These are phyloP conservation scores for Gnaphalium uliginosum DNA, from an alignment of 129 eudicot species.

Conservation along the genomic window DNA sequence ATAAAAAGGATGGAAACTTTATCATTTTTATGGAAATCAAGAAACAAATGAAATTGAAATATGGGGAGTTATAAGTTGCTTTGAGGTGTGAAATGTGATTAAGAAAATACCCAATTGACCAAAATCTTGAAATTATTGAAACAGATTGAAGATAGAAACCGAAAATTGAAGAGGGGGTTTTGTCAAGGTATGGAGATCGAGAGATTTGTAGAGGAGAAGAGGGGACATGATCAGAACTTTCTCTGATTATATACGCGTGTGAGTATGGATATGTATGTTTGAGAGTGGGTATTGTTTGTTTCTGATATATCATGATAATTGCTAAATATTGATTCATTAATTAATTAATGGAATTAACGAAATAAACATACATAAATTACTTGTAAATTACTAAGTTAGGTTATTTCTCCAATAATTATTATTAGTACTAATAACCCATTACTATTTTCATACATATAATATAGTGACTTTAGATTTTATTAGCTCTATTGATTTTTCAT, in stretches of 20 bases:
- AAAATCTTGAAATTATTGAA: constrained; percentile 34
- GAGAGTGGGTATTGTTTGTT: constrained; percentile 28
- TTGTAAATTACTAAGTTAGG: too few species aligned
- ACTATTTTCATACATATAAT: too few species aligned
- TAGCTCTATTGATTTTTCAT: too few species aligned
- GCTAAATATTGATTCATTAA: background rate
- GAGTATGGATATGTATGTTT: constrained; percentile 1
- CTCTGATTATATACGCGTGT: constrained; percentile 40
- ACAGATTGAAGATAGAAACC: constrained; percentile 20
- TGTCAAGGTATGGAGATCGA: constrained; percentile 39
- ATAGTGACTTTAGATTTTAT: too few species aligned
- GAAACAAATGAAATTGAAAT: constrained; percentile 6
- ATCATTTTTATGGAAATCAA: constrained; percentile 4
- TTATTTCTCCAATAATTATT: too few species aligned
- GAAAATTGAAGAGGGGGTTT: constrained; percentile 15
- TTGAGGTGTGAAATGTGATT: background rate
- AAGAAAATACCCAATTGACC: background rate
- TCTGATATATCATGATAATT: background rate
- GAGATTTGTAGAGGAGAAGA: constrained; percentile 47
- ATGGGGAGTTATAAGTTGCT: constrained; percentile 3
- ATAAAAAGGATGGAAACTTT: constrained; percentile 2
- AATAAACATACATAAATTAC: too few species aligned
- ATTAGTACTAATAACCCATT: too few species aligned
- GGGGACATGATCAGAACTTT: constrained; percentile 73
- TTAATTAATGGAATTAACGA: background rate